A percentile compares a stretch with the other conserved stretches of the same genome.
phyloP scores from a whole-genome alignment of 805 yeast genomes.

The Candida pseudoglaebosa region DNA sequence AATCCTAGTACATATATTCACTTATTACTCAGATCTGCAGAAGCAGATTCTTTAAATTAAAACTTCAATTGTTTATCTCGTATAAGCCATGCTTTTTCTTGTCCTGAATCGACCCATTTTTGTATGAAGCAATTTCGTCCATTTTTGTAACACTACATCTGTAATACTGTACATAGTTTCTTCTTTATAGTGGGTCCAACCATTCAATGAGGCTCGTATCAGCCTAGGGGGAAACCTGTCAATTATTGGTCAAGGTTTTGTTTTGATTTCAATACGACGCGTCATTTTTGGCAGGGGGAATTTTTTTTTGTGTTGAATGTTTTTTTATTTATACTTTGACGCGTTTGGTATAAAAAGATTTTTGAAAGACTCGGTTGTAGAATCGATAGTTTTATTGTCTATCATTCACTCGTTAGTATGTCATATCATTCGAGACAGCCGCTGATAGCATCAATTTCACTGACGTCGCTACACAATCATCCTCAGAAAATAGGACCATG shows the following conservation, averaged over 20 bases:
- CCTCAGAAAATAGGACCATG: constrained; percentile 72
- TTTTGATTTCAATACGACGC: neutral
- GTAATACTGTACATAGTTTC: too few species aligned
- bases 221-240: too few species aligned
- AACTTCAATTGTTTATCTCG: too few species aligned
- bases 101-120: too few species aligned
- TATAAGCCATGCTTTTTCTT: too few species aligned
- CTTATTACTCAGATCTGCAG: too few species aligned
- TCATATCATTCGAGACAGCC: constrained; percentile 54
- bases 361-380: neutral
- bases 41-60: too few species aligned
- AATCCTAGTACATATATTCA: too few species aligned
- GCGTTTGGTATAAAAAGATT: neutral
- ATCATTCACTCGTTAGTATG: constrained; percentile 11
- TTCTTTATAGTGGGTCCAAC: too few species aligned
- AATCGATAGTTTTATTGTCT: neutral
- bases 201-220: neutral
- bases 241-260: neutral
- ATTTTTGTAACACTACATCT: too few species aligned
- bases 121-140: too few species aligned
- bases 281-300: neutral
- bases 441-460: constrained; percentile 53
- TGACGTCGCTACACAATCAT: constrained; percentile 37
- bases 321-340: neutral
- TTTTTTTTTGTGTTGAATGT: too few species aligned